A percentile compares a stretch with the other conserved stretches of the same genome.
phyloP scores from a whole-genome alignment of 2,329 filamentous ascomycete species.

The Cordyceps cateniannulata region DNA sequence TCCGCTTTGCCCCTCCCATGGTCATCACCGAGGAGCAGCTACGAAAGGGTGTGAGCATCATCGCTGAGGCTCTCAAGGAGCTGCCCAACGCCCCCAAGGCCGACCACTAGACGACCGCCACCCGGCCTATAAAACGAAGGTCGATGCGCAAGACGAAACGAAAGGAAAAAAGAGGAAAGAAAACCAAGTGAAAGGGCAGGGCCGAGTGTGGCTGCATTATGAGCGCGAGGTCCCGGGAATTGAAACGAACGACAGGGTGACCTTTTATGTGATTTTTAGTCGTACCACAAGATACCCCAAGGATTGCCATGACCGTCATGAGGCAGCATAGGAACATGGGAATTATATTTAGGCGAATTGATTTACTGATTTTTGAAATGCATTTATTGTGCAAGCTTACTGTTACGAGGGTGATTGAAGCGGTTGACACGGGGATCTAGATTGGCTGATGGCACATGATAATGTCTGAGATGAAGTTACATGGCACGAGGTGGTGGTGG shows the following conservation, averaged over 20 bases:
- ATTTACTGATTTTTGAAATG: background rate
- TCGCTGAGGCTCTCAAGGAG: slow-evolving; percentile 74
- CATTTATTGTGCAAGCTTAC: background rate
- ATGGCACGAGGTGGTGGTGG: background rate
- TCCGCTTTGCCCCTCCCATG: slow-evolving; percentile 90
- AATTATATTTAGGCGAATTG: slow-evolving; percentile 10
- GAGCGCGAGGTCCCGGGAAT: slow-evolving; percentile 13
- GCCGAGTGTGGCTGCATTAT: slow-evolving; percentile 6
- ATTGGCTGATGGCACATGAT: background rate
- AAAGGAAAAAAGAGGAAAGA: background rate
- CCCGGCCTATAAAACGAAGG: background rate
- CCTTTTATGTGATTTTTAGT: slow-evolving; percentile 10
- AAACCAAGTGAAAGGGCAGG: background rate
- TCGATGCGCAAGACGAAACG: background rate
- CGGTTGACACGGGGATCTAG: background rate
- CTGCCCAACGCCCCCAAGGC: slow-evolving; percentile 54
- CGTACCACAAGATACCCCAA: slow-evolving; percentile 12
- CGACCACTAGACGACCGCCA: slow-evolving; percentile 25
- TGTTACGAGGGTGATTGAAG: background rate
- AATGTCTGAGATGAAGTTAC: background rate
- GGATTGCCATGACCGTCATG: slow-evolving; percentile 15
- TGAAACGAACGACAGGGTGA: slow-evolving; percentile 7
- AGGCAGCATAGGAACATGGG: slow-evolving; percentile 11
- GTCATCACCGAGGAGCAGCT: slow-evolving; percentile 91
- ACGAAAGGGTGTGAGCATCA: slow-evolving; percentile 67